Evolutionary conservation across 331 rosid genomes (phyloP).

Genomic region (Acacia pycnantha): DNA sequence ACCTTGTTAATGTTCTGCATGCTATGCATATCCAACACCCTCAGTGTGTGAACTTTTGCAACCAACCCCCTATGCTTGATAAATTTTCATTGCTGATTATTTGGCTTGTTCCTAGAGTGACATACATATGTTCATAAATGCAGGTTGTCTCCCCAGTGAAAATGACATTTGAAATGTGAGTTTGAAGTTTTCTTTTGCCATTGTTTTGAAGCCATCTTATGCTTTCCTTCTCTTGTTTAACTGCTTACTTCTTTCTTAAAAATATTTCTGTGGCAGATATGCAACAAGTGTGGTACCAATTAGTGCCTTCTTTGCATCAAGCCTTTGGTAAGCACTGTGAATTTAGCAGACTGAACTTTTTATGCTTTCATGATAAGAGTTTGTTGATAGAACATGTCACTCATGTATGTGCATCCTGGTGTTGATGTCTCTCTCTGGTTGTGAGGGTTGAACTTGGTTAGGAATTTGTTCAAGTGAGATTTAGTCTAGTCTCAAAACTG

Average conservation of each 20-base stretch:
- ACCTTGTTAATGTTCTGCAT: neutral
- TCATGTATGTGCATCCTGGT: constrained; percentile 6
- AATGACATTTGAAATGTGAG: constrained; percentile 96
- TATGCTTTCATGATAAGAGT: neutral
- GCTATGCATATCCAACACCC: neutral
- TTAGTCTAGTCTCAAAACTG: neutral
- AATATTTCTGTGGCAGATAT: constrained; percentile 57
- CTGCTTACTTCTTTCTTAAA: constrained; percentile 11
- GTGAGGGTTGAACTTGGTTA: neutral
- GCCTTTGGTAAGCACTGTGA: constrained; percentile 80
- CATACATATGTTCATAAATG: constrained; percentile 20
- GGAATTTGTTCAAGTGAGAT: neutral
- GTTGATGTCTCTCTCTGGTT: neutral
- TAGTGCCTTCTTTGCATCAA: constrained; percentile 94
- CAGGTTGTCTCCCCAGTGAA: constrained; percentile 94
- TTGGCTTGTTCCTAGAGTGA: constrained; percentile 4
- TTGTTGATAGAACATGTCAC: neutral
- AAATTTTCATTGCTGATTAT: neutral
- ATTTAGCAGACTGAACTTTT: constrained; percentile 8
- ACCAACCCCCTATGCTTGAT: neutral
- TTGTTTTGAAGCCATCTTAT: constrained; percentile 15
- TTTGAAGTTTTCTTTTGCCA: neutral
- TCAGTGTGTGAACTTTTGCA: neutral
- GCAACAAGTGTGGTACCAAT: constrained; percentile 93
- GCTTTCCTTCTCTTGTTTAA: constrained; percentile 7